Evolutionary conservation across 106 monocot genomes (phyloP).

Genomic region (Iris macrosiphon): DNA sequence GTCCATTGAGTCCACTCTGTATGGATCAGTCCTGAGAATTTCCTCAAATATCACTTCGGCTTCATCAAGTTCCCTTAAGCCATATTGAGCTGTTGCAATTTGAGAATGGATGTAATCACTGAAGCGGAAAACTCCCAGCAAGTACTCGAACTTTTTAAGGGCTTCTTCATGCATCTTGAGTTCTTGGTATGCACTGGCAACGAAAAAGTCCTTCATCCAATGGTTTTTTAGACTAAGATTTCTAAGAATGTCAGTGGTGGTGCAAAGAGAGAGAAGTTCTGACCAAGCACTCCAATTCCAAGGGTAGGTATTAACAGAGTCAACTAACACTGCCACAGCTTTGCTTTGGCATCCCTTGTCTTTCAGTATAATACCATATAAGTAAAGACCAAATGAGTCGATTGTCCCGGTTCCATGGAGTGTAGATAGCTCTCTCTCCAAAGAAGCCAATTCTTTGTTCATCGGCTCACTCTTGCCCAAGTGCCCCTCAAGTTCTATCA

Average conservation of each 20-base stretch:
- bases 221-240: constrained; percentile 75
- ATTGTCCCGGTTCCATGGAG: constrained; percentile 46
- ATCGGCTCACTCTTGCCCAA: constrained; percentile 57
- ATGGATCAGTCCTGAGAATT: constrained; percentile 85
- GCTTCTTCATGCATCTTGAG: constrained; percentile 84
- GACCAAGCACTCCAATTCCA: constrained; percentile 99
- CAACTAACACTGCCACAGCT: constrained; percentile 55
- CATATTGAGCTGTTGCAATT: constrained; percentile 83
- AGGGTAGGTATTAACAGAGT: constrained; percentile 89
- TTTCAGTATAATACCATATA: constrained; percentile 78
- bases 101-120: constrained; percentile 89
- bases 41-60: constrained; percentile 95
- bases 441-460: constrained; percentile 63
- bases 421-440: constrained; percentile 80
- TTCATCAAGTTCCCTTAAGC: constrained; percentile 81
- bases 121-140: constrained; percentile 46
- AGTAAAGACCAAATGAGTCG: constrained; percentile 81
- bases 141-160: constrained; percentile 51
- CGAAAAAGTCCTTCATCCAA: constrained; percentile 99
- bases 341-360: constrained; percentile 80
- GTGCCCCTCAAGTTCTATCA: constrained; percentile 87
- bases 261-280: constrained; percentile 73
- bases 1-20: constrained; percentile 91
- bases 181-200: constrained; percentile 79
- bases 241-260: constrained; percentile 52